Evolutionary conservation across 768 basidiomycete genomes (phyloP), one percentile per base, ranked within the genome.

Genomic region (Termitomyces titanicus): DNA sequence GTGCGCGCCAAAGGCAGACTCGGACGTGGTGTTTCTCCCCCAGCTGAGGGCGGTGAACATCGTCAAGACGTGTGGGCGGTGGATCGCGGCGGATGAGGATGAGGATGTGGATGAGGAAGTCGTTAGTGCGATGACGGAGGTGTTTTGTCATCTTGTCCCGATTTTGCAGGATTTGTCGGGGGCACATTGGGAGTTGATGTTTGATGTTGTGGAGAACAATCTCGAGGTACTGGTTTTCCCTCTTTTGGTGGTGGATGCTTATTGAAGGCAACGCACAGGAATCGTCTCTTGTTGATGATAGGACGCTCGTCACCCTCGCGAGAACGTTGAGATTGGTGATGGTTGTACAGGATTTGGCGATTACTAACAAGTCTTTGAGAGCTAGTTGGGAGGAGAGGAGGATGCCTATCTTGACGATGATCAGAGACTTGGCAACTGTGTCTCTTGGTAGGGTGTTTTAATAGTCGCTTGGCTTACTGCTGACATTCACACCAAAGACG

Each of bases 111-210:
- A 84, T 25, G 91, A 93, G 60, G 86, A 88, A 45, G 78, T 94
- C 3, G 90, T 97, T 66, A 84, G 82, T 55, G 81, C 79, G 51
- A 84, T 96, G 75, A 84, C 89, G 7, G 68, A 84, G 57, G 67
- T 97, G 3, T 91, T 92, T 65, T 70, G 78, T 42, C 78, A 88
- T 53, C 75, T 98, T 2, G 91, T 85, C 1, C 94, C 95, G 2
- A 88, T 98, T 51, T 70, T 98, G 56, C 94, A 98, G 70, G 89
- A 84, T 64, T 78, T 96, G 2, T 75, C 84, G 13, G 97, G 96
- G 0, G 74, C 80, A 0, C 97, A 98, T 69, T 99, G 97, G 97
- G 89, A 92, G 47, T 81, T 94, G 33, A 83, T 94, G 5, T 95
- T 92, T 67, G 94, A 98, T 65, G 69, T 98, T 15, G 65, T 96